Percentiles rank a stretch among this genome's conserved stretches.
phyloP scores from a whole-genome alignment of 495 filamentous ascomycete species.

The Elasticomyces elasticus region DNA sequence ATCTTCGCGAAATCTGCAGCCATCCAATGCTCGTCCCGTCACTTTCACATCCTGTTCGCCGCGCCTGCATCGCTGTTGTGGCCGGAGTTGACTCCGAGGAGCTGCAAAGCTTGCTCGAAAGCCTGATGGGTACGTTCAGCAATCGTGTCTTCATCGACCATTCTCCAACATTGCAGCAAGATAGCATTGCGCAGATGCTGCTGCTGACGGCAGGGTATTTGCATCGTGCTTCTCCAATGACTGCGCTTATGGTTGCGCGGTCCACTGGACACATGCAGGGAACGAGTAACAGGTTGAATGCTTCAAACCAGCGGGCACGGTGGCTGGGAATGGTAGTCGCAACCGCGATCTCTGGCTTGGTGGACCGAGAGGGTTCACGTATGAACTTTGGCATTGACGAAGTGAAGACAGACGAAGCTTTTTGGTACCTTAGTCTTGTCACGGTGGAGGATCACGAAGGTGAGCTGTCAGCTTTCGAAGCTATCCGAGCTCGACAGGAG shows the following conservation, averaged over 20 bases:
- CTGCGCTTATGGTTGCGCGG: slow-evolving; percentile 53
- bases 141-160: slow-evolving; percentile 83
- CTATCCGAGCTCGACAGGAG: not conserved
- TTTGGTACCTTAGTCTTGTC: slow-evolving; percentile 64
- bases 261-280: slow-evolving; percentile 63
- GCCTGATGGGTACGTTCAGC: slow-evolving; percentile 61
- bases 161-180: slow-evolving; percentile 70
- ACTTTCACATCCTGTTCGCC: slow-evolving; percentile 5
- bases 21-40: not conserved
- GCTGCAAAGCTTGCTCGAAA: slow-evolving; percentile 44
- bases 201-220: slow-evolving; percentile 70
- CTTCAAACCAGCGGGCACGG: slow-evolving; percentile 62
- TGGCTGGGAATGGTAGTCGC: slow-evolving; percentile 87
- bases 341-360: slow-evolving; percentile 66
- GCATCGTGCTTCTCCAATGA: slow-evolving; percentile 48
- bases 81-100: not conserved
- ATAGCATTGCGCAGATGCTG: slow-evolving; percentile 78
- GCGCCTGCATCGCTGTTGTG: slow-evolving; percentile 7
- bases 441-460: slow-evolving; percentile 55
- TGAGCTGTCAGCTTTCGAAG: slow-evolving; percentile 40
- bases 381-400: slow-evolving; percentile 83
- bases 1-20: not conserved
- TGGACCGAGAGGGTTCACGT: slow-evolving; percentile 61
- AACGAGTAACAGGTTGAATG: slow-evolving; percentile 77
- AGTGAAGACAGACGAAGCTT: slow-evolving; percentile 57